Evolutionary conservation across 73 alveolate genomes (phyloP).

Genomic region (Tetrahymena borealis): DNA sequence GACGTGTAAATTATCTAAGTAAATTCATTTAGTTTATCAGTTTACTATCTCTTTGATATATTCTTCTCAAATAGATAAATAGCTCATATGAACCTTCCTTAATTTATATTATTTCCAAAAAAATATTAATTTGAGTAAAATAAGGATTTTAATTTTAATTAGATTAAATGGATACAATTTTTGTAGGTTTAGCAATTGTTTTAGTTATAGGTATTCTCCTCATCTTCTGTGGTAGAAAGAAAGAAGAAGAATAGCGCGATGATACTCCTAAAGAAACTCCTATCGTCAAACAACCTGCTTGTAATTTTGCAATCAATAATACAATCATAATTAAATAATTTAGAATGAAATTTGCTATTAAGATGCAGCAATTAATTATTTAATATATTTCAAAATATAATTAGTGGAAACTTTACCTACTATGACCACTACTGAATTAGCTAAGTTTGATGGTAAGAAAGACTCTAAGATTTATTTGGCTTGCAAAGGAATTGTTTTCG

Average conservation of each 20-base stretch:
- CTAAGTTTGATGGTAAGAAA: neutral
- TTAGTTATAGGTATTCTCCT: neutral
- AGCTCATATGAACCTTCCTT: no score
- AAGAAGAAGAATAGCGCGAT: neutral
- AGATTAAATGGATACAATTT: neutral
- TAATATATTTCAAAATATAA: neutral
- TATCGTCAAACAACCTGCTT: neutral
- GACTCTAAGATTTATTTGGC: neutral
- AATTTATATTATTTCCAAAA: no score
- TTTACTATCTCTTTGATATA: no score
- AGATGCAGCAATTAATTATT: no score
- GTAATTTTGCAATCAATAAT: neutral
- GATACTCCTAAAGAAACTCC: neutral
- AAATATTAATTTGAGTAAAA: no score
- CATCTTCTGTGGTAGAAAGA: neutral
- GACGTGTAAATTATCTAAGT: no score
- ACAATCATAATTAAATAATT: neutral
- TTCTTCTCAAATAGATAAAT: no score
- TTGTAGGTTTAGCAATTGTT: neutral
- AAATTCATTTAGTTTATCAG: no score
- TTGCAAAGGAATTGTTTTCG: neutral
- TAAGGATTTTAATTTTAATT: no score
- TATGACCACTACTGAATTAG: neutral
- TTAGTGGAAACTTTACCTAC: neutral
- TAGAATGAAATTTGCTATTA: neutral